phyloP scores from a whole-genome alignment of 768 basidiomycete species.

The Leccinum arenicola region DNA sequence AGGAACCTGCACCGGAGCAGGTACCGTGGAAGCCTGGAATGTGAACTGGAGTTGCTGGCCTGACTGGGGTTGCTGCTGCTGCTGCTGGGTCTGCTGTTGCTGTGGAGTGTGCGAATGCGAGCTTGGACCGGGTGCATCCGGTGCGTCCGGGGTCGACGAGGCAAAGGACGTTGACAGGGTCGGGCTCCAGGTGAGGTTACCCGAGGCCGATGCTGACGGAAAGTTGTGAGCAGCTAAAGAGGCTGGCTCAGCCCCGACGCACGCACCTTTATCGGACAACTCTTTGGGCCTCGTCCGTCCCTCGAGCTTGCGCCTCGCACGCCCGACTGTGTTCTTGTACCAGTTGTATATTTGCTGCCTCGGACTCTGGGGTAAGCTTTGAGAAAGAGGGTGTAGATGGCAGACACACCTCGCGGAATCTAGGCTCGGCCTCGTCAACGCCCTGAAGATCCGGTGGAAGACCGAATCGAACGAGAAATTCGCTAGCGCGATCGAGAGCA shows the following conservation, averaged over 20 bases:
- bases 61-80: conserved; percentile 29
- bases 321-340: conserved; percentile 70
- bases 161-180: conserved; percentile 38
- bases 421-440: conserved; percentile 54
- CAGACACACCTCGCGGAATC: conserved; percentile 56
- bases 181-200: conserved; percentile 39
- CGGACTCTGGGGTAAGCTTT: no score
- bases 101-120: conserved; percentile 16
- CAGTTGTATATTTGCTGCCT: conserved; percentile 67
- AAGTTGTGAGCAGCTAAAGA: neutral
- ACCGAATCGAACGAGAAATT: conserved; percentile 59
- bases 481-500: conserved; percentile 57
- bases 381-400: no score
- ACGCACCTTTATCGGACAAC: conserved; percentile 47
- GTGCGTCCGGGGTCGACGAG: conserved; percentile 14
- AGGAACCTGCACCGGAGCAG: conserved; percentile 35
- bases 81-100: conserved; percentile 17
- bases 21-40: conserved; percentile 40
- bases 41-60: conserved; percentile 42
- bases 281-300: conserved; percentile 52
- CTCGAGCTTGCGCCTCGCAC: conserved; percentile 55
- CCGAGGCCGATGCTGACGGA: conserved; percentile 14
- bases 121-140: conserved; percentile 29
- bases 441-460: conserved; percentile 53
- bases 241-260: neutral